These are phyloP conservation scores for Erigeron philadelphicus DNA, from an alignment of 140 eudicot species.

Conservation along the genomic window DNA sequence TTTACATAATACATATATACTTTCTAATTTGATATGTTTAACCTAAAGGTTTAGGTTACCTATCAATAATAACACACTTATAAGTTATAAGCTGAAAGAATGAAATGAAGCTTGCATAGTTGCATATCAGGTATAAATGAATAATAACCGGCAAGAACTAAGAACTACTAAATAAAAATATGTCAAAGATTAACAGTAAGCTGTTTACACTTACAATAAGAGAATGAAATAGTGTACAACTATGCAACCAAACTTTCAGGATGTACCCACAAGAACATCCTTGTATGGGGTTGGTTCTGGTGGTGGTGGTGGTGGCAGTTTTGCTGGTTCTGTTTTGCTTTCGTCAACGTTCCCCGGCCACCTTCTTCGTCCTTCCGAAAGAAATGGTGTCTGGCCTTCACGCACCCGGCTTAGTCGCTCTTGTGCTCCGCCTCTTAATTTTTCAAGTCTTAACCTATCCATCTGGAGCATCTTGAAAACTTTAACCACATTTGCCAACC, in stretches of 20 bases:
- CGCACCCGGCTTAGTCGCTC: slow-evolving; percentile 49
- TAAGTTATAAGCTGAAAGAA: not conserved
- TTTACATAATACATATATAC: too few relatives aligned
- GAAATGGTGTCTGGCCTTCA: slow-evolving; percentile 65
- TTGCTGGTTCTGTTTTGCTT: slow-evolving; percentile 10
- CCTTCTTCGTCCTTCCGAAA: slow-evolving; percentile 44
- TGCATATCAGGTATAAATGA: slow-evolving; percentile 17
- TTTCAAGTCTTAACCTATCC: slow-evolving; percentile 64
- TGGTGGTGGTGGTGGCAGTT: not conserved
- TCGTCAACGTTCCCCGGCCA: slow-evolving; percentile 35
- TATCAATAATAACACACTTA: not conserved
- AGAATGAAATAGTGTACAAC: not conserved
- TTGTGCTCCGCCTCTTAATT: slow-evolving; percentile 92
- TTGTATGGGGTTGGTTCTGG: slow-evolving; percentile 50
- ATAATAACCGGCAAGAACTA: not conserved
- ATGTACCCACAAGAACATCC: slow-evolving; percentile 62
- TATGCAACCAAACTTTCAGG: slow-evolving; percentile 17
- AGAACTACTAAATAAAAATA: not conserved
- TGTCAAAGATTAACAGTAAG: not conserved
- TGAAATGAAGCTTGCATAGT: slow-evolving; percentile 18
- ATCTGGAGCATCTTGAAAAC: slow-evolving; percentile 91
- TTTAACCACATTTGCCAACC: slow-evolving; percentile 71
- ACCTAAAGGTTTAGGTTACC: too few relatives aligned
- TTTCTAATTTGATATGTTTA: too few relatives aligned
- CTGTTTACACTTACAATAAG: not conserved